A percentile compares a stretch with the other conserved stretches of the same genome.
phyloP scores from a whole-genome alignment of 2,329 filamentous ascomycete species.

The Alternaria triticimaculans region DNA sequence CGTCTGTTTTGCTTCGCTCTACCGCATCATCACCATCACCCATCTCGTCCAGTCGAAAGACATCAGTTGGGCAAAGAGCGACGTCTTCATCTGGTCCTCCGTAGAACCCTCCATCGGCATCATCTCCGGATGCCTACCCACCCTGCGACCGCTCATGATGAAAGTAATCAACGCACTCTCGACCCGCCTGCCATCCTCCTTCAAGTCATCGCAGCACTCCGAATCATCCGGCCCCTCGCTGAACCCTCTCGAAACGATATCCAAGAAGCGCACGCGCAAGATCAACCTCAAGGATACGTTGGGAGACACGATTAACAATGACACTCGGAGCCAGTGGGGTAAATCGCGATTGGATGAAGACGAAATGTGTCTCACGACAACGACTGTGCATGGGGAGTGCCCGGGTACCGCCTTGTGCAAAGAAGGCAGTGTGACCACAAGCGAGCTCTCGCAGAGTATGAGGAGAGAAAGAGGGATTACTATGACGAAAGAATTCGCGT shows the following conservation, averaged over 20 bases:
- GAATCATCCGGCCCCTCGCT: conserved; percentile 11
- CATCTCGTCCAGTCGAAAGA: conserved; percentile 25
- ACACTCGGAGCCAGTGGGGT: conserved; percentile 12
- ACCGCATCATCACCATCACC: conserved; percentile 34
- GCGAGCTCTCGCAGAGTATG: neutral
- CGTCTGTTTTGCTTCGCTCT: conserved; percentile 32
- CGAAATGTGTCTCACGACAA: conserved; percentile 30
- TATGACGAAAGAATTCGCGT: conserved; percentile 28
- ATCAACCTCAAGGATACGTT: conserved; percentile 21
- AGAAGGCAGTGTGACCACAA: neutral
- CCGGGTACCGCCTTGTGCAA: neutral
- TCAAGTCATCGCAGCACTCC: conserved; percentile 12
- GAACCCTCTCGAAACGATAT: conserved; percentile 28
- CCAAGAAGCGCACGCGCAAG: conserved; percentile 30
- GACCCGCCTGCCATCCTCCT: conserved; percentile 15
- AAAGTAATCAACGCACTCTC: conserved; percentile 16
- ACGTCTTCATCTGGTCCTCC: conserved; percentile 38
- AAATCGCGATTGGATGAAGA: conserved; percentile 29
- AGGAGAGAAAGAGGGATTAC: conserved; percentile 18
- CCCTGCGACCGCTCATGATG: conserved; percentile 28
- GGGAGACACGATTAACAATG: conserved; percentile 9
- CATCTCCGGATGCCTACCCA: conserved; percentile 34
- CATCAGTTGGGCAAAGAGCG: conserved; percentile 36
- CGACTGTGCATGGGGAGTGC: conserved; percentile 13
- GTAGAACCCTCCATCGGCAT: conserved; percentile 37